Conservation (phyloP, 805 yeast species). For the Ogataea polymorpha region DNA sequence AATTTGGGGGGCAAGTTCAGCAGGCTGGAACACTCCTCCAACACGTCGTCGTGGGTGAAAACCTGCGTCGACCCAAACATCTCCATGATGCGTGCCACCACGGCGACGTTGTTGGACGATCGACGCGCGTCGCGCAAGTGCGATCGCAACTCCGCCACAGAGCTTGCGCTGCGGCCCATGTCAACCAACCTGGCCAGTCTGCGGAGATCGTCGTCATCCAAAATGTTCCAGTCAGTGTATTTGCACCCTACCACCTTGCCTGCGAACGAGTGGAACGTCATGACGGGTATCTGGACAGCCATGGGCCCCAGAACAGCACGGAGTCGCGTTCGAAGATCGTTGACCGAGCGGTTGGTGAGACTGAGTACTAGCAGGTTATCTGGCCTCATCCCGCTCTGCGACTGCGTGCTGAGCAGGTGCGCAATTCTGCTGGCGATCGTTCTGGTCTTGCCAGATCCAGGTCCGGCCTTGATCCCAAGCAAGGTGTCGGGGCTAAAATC, state of each 20-base stretch:
- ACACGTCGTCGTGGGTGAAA: constrained; percentile 27
- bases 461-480: constrained; percentile 60
- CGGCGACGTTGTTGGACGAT: constrained; percentile 7
- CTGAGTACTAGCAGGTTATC: constrained; percentile 58
- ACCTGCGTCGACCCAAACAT: constrained; percentile 19
- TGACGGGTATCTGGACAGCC: constrained; percentile 37
- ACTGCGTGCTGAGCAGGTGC: constrained; percentile 37
- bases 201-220: constrained; percentile 44
- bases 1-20: constrained; percentile 21
- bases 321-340: constrained; percentile 38
- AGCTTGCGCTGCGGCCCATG: background rate
- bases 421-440: constrained; percentile 56
- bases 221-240: constrained; percentile 34
- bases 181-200: constrained; percentile 13
- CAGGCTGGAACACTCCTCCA: constrained; percentile 21
- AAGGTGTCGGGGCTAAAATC: constrained; percentile 39
- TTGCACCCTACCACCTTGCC: constrained; percentile 44
- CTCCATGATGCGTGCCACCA: constrained; percentile 13
- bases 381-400: constrained; percentile 39
- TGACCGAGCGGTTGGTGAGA: constrained; percentile 68
- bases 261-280: constrained; percentile 66
- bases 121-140: constrained; percentile 3
- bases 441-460: constrained; percentile 71
- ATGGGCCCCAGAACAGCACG: constrained; percentile 33
- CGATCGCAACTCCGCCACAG: background rate